Percentiles rank a stretch among this genome's conserved stretches.
Conservation (phyloP, 169 alveolate species). For the Cytauxzoon felis region DNA sequence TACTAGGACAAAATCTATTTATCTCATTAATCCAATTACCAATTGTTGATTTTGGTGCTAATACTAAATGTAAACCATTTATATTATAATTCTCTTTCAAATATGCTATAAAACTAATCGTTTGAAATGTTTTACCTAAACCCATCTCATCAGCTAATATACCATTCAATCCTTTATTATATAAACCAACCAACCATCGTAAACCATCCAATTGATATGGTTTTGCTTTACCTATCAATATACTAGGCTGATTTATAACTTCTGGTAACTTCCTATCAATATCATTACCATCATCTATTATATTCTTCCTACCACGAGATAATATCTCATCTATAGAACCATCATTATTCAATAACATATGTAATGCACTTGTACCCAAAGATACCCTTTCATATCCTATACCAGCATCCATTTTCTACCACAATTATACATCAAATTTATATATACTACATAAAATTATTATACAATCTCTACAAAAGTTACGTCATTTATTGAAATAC, state of each 20-base stretch:
- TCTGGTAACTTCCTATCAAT: conserved; percentile 21
- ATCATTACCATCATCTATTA: background rate
- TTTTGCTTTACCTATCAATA: conserved; percentile 84
- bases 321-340: conserved; percentile 40
- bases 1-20: conserved; percentile 90
- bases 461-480: background rate
- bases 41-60: conserved; percentile 95
- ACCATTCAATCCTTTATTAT: conserved; percentile 93
- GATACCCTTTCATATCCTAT: background rate
- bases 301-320: conserved; percentile 30
- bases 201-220: conserved; percentile 95
- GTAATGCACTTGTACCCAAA: conserved; percentile 1
- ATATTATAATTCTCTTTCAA: conserved; percentile 83
- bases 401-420: background rate
- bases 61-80: conserved; percentile 93
- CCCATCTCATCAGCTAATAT: conserved; percentile 99
- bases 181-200: conserved; percentile 93
- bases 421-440: background rate
- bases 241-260: conserved; percentile 56
- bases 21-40: conserved; percentile 96
- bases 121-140: conserved; percentile 95
- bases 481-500: background rate
- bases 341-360: conserved; percentile 31
- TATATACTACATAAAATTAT: background rate
- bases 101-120: conserved; percentile 91